These are phyloP conservation scores for Lodderomyces theae DNA, from an alignment of 1,139 yeast genomes.

Conservation along the genomic window DNA sequence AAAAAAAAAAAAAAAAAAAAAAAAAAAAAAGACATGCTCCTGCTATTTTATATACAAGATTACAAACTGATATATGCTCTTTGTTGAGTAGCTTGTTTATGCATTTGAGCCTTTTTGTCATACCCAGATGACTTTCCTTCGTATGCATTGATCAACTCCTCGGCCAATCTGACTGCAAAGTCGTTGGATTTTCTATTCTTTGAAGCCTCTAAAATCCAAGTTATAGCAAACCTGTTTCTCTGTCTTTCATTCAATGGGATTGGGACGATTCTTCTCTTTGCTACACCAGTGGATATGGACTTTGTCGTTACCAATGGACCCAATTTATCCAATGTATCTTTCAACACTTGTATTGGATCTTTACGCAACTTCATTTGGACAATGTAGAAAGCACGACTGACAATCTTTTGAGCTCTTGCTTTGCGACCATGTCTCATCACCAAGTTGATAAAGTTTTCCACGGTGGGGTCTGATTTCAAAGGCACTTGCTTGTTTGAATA, in stretches of 20 bases:
- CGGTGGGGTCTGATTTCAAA: constrained; percentile 59
- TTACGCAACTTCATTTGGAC: constrained; percentile 67
- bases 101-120: constrained; percentile 81
- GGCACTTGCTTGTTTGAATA: constrained; percentile 60
- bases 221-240: constrained; percentile 80
- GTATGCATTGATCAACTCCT: constrained; percentile 76
- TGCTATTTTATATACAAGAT: neutral
- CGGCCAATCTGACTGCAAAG: constrained; percentile 84
- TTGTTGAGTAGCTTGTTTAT: constrained; percentile 78
- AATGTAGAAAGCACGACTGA: constrained; percentile 77
- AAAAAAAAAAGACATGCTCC: too few relatives aligned
- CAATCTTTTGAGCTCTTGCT: constrained; percentile 69
- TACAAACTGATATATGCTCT: constrained; percentile 59
- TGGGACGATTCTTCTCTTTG: constrained; percentile 79
- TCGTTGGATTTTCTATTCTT: constrained; percentile 75
- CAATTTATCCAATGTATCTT: constrained; percentile 72
- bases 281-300: constrained; percentile 80
- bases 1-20: too few relatives aligned
- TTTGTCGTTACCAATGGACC: constrained; percentile 84
- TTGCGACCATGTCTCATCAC: constrained; percentile 94
- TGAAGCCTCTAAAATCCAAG: constrained; percentile 87
- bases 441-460: constrained; percentile 77
- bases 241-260: constrained; percentile 80
- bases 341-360: constrained; percentile 76
- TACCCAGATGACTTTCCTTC: constrained; percentile 81